A percentile compares a stretch with the other conserved stretches of the same genome.
Conservation (phyloP, 352 stramenopile species). For the Phytophthora ohioensis region DNA sequence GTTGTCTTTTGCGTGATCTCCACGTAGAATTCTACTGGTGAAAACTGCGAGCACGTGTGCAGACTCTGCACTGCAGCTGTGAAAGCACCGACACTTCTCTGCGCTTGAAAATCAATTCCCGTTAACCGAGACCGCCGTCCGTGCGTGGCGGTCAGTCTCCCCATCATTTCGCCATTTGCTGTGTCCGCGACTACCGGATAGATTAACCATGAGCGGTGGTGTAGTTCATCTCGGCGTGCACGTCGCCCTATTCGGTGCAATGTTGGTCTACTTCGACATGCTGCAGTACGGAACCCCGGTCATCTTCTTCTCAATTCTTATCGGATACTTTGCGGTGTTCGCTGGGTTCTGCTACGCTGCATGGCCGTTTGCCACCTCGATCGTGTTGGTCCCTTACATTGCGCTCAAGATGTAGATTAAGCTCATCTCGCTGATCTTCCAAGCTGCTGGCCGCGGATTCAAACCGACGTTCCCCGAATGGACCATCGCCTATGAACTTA, state of each 20-base stretch:
- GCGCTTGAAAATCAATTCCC: not conserved
- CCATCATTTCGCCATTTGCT: not conserved
- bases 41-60: not conserved
- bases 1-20: not conserved
- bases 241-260: not conserved
- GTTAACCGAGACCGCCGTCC: not conserved
- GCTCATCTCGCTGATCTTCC: constrained; percentile 26
- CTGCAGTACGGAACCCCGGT: constrained; percentile 2
- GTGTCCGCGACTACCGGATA: not conserved
- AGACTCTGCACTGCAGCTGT: not conserved
- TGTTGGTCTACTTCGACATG: constrained; percentile 8
- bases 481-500: constrained; percentile 50
- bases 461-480: constrained; percentile 44
- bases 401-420: constrained; percentile 40
- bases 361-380: constrained; percentile 33
- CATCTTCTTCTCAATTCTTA: constrained; percentile 13
- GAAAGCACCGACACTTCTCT: not conserved
- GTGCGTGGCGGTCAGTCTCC: not conserved
- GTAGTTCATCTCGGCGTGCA: constrained; percentile 8
- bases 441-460: constrained; percentile 30
- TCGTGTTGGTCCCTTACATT: constrained; percentile 34
- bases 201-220: constrained; percentile 3
- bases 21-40: not conserved
- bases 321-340: constrained; percentile 28
- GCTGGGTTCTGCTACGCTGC: constrained; percentile 29